Base-by-base conservation (phyloP, 2,329 filamentous ascomycete species). In the Colletotrichum sp. region DNA sequence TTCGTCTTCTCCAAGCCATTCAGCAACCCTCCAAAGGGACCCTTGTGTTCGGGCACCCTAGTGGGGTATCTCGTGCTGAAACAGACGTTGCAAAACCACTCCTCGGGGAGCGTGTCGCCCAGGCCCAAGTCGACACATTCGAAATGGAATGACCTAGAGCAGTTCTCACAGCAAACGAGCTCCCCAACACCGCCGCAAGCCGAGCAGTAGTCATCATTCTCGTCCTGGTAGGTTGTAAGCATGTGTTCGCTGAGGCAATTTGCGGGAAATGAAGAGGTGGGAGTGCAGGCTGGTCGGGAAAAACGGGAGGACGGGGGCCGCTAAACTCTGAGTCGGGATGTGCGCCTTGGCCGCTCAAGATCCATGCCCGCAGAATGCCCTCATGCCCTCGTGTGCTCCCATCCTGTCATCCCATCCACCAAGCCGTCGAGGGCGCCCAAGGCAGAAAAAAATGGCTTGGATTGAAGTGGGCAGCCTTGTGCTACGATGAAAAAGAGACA, bases 111-210 rank as follows among this genome's bases (percentile, higher is more conserved):
- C 70, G 89, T 88, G 66, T 91, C 89, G 71, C 92, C 89, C 79
- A 95, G 88, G 52, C 95, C 94, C 77, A 96, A 96, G 84, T 97
- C 94, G 79, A 97, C 92, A 83, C 97, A 98, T 75, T 91, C 90
- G 83, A 97, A 95, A 85, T 98, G 97, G 85, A 97, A 98, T 8
- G 96, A 95, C 79, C 95, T 92, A 76, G 93, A 91, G 86, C 97
- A 99, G 77, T 94, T 95, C 86, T 98, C 97, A 85, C 97, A 99
- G 86, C 96, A 98, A 78, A 98, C 90, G 77, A 99, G 91, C 79
- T 95, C 92, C 73, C 96, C 96, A 79, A 92, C 94, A 78, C 94
- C 94, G 81, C 93, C 92, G 86, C 97, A 99, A 61, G 95, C 92
- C 77, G 93, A 93, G 87, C 96, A 99, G 82, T 94, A 94, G 84